A percentile compares a stretch with the other conserved stretches of the same genome.
Evolutionary conservation across 371 early-diverging fungal species (phyloP).

Genomic region (Syncephalastrum monosporum): DNA sequence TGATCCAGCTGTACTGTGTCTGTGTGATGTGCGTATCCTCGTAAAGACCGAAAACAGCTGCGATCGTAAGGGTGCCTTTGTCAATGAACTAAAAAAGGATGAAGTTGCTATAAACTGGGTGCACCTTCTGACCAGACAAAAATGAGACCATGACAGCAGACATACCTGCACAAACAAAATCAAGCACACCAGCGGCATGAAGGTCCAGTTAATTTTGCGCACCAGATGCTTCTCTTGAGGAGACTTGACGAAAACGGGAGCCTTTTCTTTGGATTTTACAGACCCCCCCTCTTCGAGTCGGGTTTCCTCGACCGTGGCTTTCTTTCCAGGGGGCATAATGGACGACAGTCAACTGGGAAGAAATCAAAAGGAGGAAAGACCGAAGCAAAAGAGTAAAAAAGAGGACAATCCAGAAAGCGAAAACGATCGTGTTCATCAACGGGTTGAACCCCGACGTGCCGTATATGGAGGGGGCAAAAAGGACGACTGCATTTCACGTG

Average conservation of each 20-base stretch:
- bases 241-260: conserved; percentile 1
- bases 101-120: not conserved
- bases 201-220: conserved; percentile 16
- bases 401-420: too few species aligned
- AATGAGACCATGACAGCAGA: not conserved
- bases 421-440: too few species aligned
- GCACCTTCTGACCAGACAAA: not conserved
- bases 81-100: conserved; percentile 28
- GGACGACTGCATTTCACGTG: too few species aligned
- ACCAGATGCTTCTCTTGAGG: conserved; percentile 14
- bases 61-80: conserved; percentile 28
- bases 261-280: too few species aligned
- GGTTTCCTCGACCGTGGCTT: too few species aligned
- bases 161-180: conserved; percentile 21
- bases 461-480: too few species aligned
- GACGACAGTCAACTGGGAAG: too few species aligned
- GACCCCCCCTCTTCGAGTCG: too few species aligned
- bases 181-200: conserved; percentile 16
- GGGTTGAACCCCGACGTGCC: too few species aligned
- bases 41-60: conserved; percentile 29
- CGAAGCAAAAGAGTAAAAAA: too few species aligned
- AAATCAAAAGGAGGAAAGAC: too few species aligned
- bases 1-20: conserved; percentile 27
- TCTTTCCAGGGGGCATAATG: too few species aligned
- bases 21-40: conserved; percentile 22